Base-by-base conservation (phyloP, 768 basidiomycete species). In the Crepidotus variabilis region DNA sequence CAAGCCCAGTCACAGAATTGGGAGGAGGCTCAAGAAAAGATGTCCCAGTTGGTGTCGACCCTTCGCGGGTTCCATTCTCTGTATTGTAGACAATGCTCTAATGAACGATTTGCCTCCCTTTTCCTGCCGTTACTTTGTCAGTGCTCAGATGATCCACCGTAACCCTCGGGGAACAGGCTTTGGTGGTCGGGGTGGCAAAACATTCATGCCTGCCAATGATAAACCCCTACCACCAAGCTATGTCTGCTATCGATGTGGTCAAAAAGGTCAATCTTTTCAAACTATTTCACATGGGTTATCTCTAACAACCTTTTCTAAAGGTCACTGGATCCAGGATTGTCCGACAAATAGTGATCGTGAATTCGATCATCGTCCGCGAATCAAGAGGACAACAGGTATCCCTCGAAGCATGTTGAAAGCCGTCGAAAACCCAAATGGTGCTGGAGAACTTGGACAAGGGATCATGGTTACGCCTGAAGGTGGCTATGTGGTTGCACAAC, bases 271-370 rank as follows among this genome's bases (percentile, higher is more conserved):
- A 69, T 57, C n/a, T n/a, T 47, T 39, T 39, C 11, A n/a, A 14
- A 47, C 28, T 9, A 7, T 21, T n/a, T 24, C 20, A 21, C 35
- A 52, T 24, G 45, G 32, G 10, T 35, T 10, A 8, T 14, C 2
- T 53, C 50, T 35, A 46, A 64, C 52, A 51, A 57, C 47, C 9
- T 33, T 45, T 58, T 56, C 47, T 20, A 18, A 69, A 98, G 96
- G 97, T 39, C 97, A 99, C 67, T 99, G 97, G 97, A 99, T 99
- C 61, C 95, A 99, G 68, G 92, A 97, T 60, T 99, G 97, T 69
- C 97, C 97, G 1, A 97, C 94, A 6, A 98, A 98, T 69, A 94
- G 89, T 63, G 93, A 99, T 67, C 88, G 93, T 51, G 93, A 95
- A 50, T 97, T 88, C 61, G 93, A 96, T 71, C 89, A 98, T 65